Base-by-base conservation (phyloP, 805 yeast species). In the Starmerella asiatica region DNA sequence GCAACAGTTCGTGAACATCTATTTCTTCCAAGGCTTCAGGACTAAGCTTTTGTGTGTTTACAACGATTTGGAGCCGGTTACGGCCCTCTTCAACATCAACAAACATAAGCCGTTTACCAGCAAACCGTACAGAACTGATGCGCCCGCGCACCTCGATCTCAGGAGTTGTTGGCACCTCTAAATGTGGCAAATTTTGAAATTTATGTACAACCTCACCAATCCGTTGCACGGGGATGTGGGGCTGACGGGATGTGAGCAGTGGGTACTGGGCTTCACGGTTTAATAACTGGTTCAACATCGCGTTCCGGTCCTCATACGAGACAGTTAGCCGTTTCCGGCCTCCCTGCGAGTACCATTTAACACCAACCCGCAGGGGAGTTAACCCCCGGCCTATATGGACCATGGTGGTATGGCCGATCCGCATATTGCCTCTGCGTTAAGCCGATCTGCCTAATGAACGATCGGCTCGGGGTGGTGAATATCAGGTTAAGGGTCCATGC, bases 81-180 rank as follows among this genome's bases (percentile, higher is more conserved):
- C 44, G 36, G 29, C 59, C 65, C 50, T 80, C 88, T 50, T 79
- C 51, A 2, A 83, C 30, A 54, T 83, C 94, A 19, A 82, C 51
- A 51, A 83, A 83, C 30, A 70, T 58, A 61, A 82, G 68, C 1
- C 77, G 79, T 49, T 70, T 76, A 1, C 93, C 84, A 0, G 85
- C 66, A 37, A 64, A 68, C 29, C 94, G 57, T 0, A 83, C 66
- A 17, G 72, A 62, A 2, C 39, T 42, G 6, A 83, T 65, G 38
- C 76, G 70, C 0, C 93, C 94, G 5, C 45, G 34, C 2, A 47
- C 34, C 17, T 47, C 47, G 11, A 31, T 18, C 16, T 37, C 34
- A 1, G 45, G 43, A 5, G 48, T 43, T 14, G 36, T 37, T 1
- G 47, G 49, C 6, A 2, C 7, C n/a, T 30, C 23, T 1, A 19